Conservation (phyloP, 495 filamentous ascomycete species). For the Staphylotrichum tortipilum region DNA sequence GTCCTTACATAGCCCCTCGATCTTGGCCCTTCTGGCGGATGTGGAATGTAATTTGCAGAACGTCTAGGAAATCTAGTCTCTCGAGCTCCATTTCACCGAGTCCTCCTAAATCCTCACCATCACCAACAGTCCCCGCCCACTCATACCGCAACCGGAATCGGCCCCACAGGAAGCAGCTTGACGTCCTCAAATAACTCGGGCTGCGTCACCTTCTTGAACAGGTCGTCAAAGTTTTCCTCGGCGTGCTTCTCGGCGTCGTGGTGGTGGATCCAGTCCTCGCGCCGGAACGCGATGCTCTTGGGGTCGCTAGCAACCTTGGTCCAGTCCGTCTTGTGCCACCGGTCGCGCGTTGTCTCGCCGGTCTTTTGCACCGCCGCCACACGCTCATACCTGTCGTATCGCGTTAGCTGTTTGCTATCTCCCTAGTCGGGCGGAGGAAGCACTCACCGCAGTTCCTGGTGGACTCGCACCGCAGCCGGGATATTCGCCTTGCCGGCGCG, state of each 20-base stretch:
- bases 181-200: slow-evolving; percentile 2
- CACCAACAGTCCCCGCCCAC: not conserved
- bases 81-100: too few relatives aligned
- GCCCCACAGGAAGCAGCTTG: slow-evolving; percentile 6
- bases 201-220: slow-evolving; percentile 20
- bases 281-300: slow-evolving; percentile 43
- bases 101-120: not conserved
- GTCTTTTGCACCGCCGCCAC: slow-evolving; percentile 44
- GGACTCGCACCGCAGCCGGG: slow-evolving; percentile 35
- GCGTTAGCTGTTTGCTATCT: slow-evolving; percentile 6
- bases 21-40: too few relatives aligned
- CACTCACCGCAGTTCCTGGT: slow-evolving; percentile 40
- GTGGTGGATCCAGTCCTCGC: slow-evolving; percentile 50
- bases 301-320: slow-evolving; percentile 42
- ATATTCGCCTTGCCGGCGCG: slow-evolving; percentile 46
- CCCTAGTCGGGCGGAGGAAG: not conserved
- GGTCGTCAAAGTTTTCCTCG: slow-evolving; percentile 42
- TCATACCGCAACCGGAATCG: slow-evolving; percentile 6
- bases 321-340: slow-evolving; percentile 52
- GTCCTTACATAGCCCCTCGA: too few relatives aligned
- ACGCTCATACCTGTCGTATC: slow-evolving; percentile 27
- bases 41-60: too few relatives aligned
- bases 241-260: slow-evolving; percentile 49
- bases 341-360: slow-evolving; percentile 44
- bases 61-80: too few relatives aligned